Percentiles rank a stretch among this genome's conserved stretches.
Evolutionary conservation across 2,329 filamentous ascomycete species (phyloP).

Genomic region (Hymenoscyphus scutula): DNA sequence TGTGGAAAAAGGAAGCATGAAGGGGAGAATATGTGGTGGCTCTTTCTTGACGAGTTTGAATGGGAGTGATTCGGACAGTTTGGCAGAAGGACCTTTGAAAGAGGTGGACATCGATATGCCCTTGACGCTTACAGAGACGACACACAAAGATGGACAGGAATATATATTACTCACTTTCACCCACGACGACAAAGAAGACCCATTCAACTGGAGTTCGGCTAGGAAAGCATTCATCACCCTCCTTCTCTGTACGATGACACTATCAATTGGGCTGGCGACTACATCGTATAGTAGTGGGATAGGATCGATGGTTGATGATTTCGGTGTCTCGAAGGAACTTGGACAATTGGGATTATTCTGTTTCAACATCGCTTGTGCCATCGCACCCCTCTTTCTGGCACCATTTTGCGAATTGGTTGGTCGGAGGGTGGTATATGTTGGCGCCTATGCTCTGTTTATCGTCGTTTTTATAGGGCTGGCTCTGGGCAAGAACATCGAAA

Average conservation of each 20-base stretch:
- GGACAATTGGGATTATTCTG: constrained; percentile 63
- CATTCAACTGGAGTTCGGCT: constrained; percentile 48
- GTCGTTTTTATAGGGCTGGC: constrained; percentile 57
- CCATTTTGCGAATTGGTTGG: constrained; percentile 86
- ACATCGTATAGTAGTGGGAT: constrained; percentile 52
- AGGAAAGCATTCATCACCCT: constrained; percentile 46
- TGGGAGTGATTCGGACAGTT: constrained; percentile 36
- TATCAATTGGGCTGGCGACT: constrained; percentile 54
- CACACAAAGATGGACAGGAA: constrained; percentile 43
- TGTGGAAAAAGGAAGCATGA: constrained; percentile 2
- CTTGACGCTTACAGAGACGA: constrained; percentile 44
- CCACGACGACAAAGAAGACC: constrained; percentile 47
- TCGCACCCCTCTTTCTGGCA: constrained; percentile 84
- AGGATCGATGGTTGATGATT: constrained; percentile 44
- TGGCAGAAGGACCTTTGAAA: constrained; percentile 38
- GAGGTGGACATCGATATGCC: constrained; percentile 49
- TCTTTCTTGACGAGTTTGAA: constrained; percentile 37
- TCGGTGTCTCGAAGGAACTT: constrained; percentile 42
- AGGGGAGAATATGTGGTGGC: constrained; percentile 42
- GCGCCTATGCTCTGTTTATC: constrained; percentile 47
- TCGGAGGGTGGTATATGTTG: constrained; percentile 74
- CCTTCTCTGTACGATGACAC: constrained; percentile 50
- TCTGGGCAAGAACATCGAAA: constrained; percentile 68
- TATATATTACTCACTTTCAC: constrained; percentile 47
- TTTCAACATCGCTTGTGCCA: constrained; percentile 70